Conservation (phyloP, 2,329 filamentous ascomycete genomes). For the Xylaria digitata region DNA sequence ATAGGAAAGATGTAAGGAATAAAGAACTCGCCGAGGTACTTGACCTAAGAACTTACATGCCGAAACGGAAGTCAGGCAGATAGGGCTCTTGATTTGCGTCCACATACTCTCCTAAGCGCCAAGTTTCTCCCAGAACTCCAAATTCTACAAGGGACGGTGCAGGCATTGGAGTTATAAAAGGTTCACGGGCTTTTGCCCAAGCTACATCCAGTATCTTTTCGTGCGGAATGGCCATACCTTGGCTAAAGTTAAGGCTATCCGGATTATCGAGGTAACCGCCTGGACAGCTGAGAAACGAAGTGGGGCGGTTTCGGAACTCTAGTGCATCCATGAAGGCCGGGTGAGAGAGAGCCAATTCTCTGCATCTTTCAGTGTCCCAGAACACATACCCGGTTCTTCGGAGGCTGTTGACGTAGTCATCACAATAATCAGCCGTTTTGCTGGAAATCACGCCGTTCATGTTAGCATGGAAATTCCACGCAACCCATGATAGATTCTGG, state of each 20-base stretch:
- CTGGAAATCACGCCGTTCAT: neutral
- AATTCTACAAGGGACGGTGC: constrained; percentile 11
- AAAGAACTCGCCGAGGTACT: too few relatives aligned
- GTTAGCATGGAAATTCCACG: neutral
- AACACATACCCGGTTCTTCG: constrained; percentile 9
- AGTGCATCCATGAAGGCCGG: too few relatives aligned
- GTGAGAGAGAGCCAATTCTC: neutral
- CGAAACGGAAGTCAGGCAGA: neutral
- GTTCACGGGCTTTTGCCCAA: neutral
- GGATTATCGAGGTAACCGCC: neutral
- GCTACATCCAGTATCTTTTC: neutral
- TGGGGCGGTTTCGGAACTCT: too few relatives aligned
- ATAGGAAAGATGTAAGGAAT: too few relatives aligned
- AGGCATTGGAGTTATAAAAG: neutral
- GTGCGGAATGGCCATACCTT: too few relatives aligned
- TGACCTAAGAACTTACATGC: too few relatives aligned
- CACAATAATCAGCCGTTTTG: neutral
- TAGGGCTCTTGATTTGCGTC: neutral
- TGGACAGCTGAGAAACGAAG: too few relatives aligned
- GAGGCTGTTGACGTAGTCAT: neutral
- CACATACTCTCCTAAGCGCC: constrained; percentile 1
- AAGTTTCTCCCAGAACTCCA: constrained; percentile 7
- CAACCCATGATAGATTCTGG: neutral
- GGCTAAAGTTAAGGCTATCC: too few relatives aligned
- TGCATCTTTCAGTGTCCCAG: constrained; percentile 3